phyloP scores from a whole-genome alignment of 2,329 filamentous ascomycete species.

The Tolypocladium inflatum region DNA sequence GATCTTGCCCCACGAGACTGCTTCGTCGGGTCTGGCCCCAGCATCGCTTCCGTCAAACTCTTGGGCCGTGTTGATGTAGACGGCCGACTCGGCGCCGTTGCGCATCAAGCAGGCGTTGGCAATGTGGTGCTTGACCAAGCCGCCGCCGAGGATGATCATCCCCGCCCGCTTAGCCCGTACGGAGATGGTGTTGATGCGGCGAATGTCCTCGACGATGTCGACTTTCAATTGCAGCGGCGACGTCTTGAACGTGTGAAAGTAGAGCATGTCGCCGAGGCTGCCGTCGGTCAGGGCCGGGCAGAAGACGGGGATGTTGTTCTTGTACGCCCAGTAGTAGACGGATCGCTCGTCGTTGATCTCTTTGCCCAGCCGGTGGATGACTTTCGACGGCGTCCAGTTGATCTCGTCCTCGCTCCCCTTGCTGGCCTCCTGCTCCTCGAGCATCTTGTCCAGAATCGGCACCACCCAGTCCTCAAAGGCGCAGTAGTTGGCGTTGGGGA shows the following conservation, averaged over 20 bases:
- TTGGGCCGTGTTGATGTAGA: slow-evolving; percentile 95
- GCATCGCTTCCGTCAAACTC: slow-evolving; percentile 98
- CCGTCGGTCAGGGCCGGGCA: slow-evolving; percentile 94
- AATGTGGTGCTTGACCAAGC: slow-evolving; percentile 97
- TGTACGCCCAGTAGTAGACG: slow-evolving; percentile 96
- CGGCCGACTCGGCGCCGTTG: slow-evolving; percentile 91
- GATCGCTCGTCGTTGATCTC: slow-evolving; percentile 90
- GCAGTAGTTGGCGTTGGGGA: slow-evolving; percentile 94
- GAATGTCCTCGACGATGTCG: slow-evolving; percentile 90
- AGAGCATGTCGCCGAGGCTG: slow-evolving; percentile 93
- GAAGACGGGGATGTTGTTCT: slow-evolving; percentile 94
- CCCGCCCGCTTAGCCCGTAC: slow-evolving; percentile 80
- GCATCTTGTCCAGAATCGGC: slow-evolving; percentile 88
- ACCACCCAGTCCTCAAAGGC: slow-evolving; percentile 97
- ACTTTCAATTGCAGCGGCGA: slow-evolving; percentile 74
- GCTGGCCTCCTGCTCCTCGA: slow-evolving; percentile 82
- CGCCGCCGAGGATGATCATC: slow-evolving; percentile 92
- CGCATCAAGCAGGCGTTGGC: slow-evolving; percentile 96
- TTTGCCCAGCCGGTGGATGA: slow-evolving; percentile 81
- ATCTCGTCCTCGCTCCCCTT: slow-evolving; percentile 60
- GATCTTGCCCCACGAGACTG: slow-evolving; percentile 98
- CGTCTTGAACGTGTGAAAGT: slow-evolving; percentile 92
- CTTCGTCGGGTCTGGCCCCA: slow-evolving; percentile 88
- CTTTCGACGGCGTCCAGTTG: slow-evolving; percentile 87
- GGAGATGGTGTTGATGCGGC: slow-evolving; percentile 83